Evolutionary conservation across 2,329 filamentous ascomycete genomes (phyloP).

Genomic region (Rutstroemia sp.): DNA sequence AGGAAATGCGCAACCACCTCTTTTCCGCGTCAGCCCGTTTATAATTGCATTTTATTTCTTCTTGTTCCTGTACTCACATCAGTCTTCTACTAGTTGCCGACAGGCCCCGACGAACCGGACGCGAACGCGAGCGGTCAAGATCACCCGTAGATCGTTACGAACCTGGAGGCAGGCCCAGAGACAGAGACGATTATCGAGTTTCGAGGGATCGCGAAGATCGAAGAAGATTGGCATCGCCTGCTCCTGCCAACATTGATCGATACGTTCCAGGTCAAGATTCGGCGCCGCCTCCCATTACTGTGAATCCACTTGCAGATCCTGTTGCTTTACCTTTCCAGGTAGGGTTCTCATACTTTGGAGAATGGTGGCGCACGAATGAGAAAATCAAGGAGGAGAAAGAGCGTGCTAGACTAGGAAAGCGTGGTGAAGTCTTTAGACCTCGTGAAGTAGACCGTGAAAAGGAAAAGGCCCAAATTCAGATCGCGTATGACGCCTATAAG

Average conservation of each 20-base stretch:
- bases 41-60: conserved; percentile 13
- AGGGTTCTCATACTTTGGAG: conserved; percentile 77
- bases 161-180: conserved; percentile 47
- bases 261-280: conserved; percentile 71
- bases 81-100: conserved; percentile 41
- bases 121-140: conserved; percentile 64
- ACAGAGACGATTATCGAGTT: conserved; percentile 57
- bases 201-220: conserved; percentile 50
- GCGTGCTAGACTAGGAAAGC: conserved; percentile 58
- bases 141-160: conserved; percentile 67
- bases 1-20: not conserved
- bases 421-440: conserved; percentile 55
- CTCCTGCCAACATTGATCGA: conserved; percentile 68
- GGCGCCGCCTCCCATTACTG: conserved; percentile 38
- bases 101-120: conserved; percentile 40
- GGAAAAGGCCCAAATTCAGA: conserved; percentile 71
- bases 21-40: not conserved
- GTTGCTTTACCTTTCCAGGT: conserved; percentile 70
- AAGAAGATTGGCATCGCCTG: conserved; percentile 48
- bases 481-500: conserved; percentile 59
- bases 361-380: conserved; percentile 81
- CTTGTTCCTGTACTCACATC: conserved; percentile 14
- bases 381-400: conserved; percentile 78
- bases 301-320: conserved; percentile 66
- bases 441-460: conserved; percentile 72